A percentile compares a stretch with the other conserved stretches of the same genome.
Conservation (phyloP, 2,329 filamentous ascomycete species). For the Microsporum ferrugineum region DNA sequence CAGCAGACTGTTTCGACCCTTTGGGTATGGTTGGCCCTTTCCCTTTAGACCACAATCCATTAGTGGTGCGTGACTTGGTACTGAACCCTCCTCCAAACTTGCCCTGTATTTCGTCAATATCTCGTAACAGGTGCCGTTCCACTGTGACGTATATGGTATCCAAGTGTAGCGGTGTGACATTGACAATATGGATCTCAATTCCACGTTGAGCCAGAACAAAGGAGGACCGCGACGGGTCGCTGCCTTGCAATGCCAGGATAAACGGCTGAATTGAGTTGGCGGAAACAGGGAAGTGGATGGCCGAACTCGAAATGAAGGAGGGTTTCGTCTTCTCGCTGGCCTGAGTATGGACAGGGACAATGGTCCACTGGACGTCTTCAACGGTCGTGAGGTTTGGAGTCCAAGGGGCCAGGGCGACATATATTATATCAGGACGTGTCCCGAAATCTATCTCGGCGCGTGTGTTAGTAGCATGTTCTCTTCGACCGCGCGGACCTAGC, state of each 20-base stretch:
- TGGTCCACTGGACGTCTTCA: conserved; percentile 65
- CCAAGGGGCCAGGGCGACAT: conserved; percentile 38
- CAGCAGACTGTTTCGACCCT: conserved; percentile 24
- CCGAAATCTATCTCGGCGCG: conserved; percentile 8
- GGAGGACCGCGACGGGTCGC: conserved; percentile 63
- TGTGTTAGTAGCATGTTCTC: background rate
- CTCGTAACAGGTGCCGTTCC: conserved; percentile 66
- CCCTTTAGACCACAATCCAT: conserved; percentile 30
- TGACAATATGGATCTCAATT: conserved; percentile 72
- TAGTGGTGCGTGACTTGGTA: conserved; percentile 24
- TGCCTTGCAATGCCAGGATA: conserved; percentile 57
- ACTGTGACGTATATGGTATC: conserved; percentile 80
- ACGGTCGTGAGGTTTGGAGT: conserved; percentile 32
- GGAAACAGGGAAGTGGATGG: conserved; percentile 62
- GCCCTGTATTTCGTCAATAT: conserved; percentile 70
- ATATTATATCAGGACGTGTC: conserved; percentile 26
- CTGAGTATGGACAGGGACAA: conserved; percentile 59
- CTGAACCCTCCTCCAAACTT: conserved; percentile 61
- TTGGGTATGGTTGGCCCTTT: conserved; percentile 17
- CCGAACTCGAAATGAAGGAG: conserved; percentile 55
- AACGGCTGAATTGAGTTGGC: conserved; percentile 70
- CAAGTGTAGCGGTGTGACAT: conserved; percentile 66
- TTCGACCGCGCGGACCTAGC: background rate
- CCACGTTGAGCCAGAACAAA: conserved; percentile 60
- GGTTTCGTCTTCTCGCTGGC: conserved; percentile 39